Conservation (phyloP, 306 rosid genomes). For the Castanea crenata region DNA sequence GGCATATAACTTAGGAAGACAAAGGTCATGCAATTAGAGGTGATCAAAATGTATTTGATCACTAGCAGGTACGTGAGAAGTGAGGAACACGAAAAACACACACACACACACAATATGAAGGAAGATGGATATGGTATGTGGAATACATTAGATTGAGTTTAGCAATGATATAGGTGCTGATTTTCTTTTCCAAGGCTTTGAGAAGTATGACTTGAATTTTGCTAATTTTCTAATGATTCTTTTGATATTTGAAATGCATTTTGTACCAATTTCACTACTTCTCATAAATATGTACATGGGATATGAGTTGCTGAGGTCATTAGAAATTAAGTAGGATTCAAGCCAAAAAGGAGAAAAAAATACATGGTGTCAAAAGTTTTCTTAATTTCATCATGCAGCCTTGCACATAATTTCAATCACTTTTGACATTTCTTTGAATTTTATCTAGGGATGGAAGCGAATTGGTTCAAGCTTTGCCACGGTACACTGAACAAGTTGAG, state of each 20-base stretch:
- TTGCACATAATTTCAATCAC: background rate
- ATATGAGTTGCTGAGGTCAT: background rate
- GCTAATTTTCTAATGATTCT: background rate
- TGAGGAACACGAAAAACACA: background rate
- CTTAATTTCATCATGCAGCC: background rate
- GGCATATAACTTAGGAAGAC: background rate
- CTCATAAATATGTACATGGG: background rate
- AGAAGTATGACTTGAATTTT: background rate
- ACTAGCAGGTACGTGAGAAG: background rate
- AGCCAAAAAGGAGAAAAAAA: background rate
- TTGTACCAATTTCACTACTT: background rate
- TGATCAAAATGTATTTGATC: background rate
- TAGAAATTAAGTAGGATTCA: background rate
- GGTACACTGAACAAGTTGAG: conserved; percentile 88
- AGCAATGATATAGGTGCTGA: background rate
- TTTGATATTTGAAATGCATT: background rate
- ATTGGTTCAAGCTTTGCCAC: conserved; percentile 98
- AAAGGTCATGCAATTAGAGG: background rate
- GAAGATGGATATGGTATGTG: background rate
- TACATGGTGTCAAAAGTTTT: background rate
- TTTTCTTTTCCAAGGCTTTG: background rate
- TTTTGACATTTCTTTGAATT: conserved; percentile 21
- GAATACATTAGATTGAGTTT: background rate
- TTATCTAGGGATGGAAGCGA: conserved; percentile 72
- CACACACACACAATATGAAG: background rate